phyloP scores from a whole-genome alignment of 305 asterid species.

The Stenogyne calaminthoides region DNA sequence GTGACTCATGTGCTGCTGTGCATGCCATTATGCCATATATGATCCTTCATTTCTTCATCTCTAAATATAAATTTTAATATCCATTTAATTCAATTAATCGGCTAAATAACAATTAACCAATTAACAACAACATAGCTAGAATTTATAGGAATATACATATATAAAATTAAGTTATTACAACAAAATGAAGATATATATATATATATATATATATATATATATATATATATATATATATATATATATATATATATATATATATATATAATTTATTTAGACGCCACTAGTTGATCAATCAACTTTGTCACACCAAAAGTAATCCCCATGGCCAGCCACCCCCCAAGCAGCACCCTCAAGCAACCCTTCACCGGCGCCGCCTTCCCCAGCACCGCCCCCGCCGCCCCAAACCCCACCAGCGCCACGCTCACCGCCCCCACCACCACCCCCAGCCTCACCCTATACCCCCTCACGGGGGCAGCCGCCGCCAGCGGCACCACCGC shows the following conservation, averaged over 20 bases:
- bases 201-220: too few relatives aligned
- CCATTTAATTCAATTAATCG: too few relatives aligned
- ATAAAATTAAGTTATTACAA: too few relatives aligned
- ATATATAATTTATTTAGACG: neutral
- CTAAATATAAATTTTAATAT: too few relatives aligned
- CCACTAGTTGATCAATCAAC: constrained; percentile 35
- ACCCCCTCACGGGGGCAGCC: constrained; percentile 41
- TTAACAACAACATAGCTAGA: neutral
- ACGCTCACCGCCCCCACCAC: constrained; percentile 49
- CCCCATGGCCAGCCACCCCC: constrained; percentile 68
- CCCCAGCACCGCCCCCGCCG: constrained; percentile 49
- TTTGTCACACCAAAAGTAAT: constrained; percentile 54
- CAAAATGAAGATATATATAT: too few relatives aligned
- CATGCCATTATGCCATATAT: too few relatives aligned
- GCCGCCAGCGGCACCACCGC: constrained; percentile 58
- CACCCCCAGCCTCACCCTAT: constrained; percentile 47
- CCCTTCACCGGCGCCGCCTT: constrained; percentile 42
- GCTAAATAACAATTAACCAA: neutral
- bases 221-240: too few relatives aligned
- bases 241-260: too few relatives aligned
- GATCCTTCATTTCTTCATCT: neutral
- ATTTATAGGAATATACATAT: too few relatives aligned
- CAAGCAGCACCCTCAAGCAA: constrained; percentile 47
- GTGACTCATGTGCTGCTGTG: too few relatives aligned
- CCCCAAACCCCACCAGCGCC: constrained; percentile 50